These are phyloP conservation scores for Lathyrus oleraceus DNA, from an alignment of 306 rosid species.

Conservation along the genomic window DNA sequence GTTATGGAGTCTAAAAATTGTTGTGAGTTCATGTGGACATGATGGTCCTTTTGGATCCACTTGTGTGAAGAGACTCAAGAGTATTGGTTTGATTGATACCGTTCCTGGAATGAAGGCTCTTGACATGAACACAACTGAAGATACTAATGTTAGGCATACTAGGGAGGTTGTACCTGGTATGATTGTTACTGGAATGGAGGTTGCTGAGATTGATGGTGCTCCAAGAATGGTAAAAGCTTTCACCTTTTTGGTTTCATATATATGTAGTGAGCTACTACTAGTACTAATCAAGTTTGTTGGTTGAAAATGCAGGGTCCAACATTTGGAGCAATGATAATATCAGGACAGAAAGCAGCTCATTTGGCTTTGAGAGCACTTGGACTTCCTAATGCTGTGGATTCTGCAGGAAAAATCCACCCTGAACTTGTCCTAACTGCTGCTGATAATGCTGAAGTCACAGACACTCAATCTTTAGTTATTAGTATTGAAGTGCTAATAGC, in stretches of 20 bases:
- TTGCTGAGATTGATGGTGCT: slow-evolving; percentile 90
- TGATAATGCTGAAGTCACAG: slow-evolving; percentile 50
- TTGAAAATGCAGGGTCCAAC: slow-evolving; percentile 75
- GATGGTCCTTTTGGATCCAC: slow-evolving; percentile 95
- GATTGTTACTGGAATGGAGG: slow-evolving; percentile 96
- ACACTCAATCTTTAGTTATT: slow-evolving; percentile 44
- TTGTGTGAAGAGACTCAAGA: slow-evolving; percentile 81
- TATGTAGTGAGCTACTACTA: not conserved
- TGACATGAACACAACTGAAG: slow-evolving; percentile 88
- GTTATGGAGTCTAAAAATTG: slow-evolving; percentile 94
- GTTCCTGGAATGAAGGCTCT: slow-evolving; percentile 89
- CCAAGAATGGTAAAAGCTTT: slow-evolving; percentile 75
- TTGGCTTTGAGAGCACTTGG: slow-evolving; percentile 60
- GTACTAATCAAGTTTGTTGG: not conserved
- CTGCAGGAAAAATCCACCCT: slow-evolving; percentile 44
- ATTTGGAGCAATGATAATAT: slow-evolving; percentile 94
- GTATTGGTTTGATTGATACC: slow-evolving; percentile 67
- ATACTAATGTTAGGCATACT: slow-evolving; percentile 75
- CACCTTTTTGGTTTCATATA: not conserved
- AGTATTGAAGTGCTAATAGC: not conserved
- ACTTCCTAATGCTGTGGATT: slow-evolving; percentile 54
- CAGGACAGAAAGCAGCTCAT: slow-evolving; percentile 92
- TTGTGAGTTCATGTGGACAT: slow-evolving; percentile 88
- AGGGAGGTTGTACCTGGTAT: slow-evolving; percentile 87
- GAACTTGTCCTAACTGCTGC: slow-evolving; percentile 79